Conservation (phyloP, 345 rosid genomes). For the Pelargonium nanum region DNA sequence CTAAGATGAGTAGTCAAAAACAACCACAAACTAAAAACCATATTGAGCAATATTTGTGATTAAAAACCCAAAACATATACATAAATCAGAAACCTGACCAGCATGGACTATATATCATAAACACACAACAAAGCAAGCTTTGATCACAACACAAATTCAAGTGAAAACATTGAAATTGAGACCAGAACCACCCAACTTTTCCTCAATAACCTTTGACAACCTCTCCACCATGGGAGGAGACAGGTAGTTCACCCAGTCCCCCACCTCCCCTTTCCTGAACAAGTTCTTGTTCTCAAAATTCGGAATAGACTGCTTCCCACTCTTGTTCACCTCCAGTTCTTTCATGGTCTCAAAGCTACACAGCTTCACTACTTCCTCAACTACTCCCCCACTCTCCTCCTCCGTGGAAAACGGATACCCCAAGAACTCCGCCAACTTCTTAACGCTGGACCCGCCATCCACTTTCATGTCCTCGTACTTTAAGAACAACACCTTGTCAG, state of each 20-base stretch:
- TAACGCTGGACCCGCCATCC: slow-evolving; percentile 12
- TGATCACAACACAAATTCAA: too few species aligned
- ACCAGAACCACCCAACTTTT: slow-evolving; percentile 11
- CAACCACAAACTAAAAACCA: too few species aligned
- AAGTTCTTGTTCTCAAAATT: slow-evolving; percentile 7
- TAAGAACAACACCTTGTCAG: slow-evolving; percentile 19
- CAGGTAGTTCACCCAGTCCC: slow-evolving; percentile 14
- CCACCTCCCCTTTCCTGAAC: slow-evolving; percentile 19
- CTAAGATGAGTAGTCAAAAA: too few species aligned
- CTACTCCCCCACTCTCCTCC: slow-evolving; percentile 12
- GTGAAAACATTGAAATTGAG: slow-evolving; percentile 9
- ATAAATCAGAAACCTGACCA: too few species aligned
- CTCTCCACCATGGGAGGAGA: slow-evolving; percentile 10
- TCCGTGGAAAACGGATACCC: slow-evolving; percentile 12
- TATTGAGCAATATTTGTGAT: too few species aligned
- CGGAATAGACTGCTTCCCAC: background rate
- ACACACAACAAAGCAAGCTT: too few species aligned
- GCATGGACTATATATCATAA: too few species aligned
- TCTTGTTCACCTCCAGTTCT: slow-evolving; percentile 14
- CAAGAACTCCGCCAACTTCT: slow-evolving; percentile 16
- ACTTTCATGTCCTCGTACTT: slow-evolving; percentile 32
- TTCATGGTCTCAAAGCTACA: slow-evolving; percentile 18
- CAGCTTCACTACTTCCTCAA: slow-evolving; percentile 4
- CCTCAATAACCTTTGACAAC: slow-evolving; percentile 6
- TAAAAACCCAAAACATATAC: too few species aligned